These are phyloP conservation scores for Elaeis oleifera DNA, from an alignment of 202 grass and related monocot genomes.

Conservation along the genomic window DNA sequence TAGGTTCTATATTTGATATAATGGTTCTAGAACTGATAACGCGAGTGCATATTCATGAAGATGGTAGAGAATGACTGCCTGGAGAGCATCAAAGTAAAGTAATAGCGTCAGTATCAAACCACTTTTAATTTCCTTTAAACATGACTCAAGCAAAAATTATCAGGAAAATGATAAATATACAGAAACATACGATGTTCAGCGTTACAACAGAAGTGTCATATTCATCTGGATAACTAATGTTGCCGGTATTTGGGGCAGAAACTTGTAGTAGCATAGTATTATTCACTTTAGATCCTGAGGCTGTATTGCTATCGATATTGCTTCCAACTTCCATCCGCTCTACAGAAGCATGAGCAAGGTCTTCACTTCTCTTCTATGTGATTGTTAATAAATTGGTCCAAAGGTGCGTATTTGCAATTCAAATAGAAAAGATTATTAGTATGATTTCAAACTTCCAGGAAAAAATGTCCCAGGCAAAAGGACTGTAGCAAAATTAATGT, in stretches of 20 bases:
- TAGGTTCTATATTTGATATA: slow-evolving; percentile 71
- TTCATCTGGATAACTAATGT: slow-evolving; percentile 60
- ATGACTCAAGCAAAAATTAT: no score
- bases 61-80: slow-evolving; percentile 91
- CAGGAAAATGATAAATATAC: background rate
- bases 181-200: slow-evolving; percentile 74
- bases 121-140: no score
- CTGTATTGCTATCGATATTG: slow-evolving; percentile 28
- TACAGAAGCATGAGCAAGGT: slow-evolving; percentile 54
- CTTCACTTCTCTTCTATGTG: slow-evolving; percentile 71
- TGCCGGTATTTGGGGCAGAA: slow-evolving; percentile 44
- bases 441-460: no score
- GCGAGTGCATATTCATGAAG: slow-evolving; percentile 74
- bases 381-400: slow-evolving; percentile 1
- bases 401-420: no score
- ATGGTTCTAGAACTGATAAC: slow-evolving; percentile 58
- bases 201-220: slow-evolving; percentile 70
- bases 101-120: slow-evolving; percentile 6
- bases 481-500: no score
- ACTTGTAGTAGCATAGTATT: slow-evolving; percentile 33
- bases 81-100: slow-evolving; percentile 27
- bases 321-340: slow-evolving; percentile 60
- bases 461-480: no score
- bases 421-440: no score
- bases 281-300: slow-evolving; percentile 49